Evolutionary conservation across 1,284 basidiomycete species (phyloP).

Genomic region (Ganoderma lucidum): DNA sequence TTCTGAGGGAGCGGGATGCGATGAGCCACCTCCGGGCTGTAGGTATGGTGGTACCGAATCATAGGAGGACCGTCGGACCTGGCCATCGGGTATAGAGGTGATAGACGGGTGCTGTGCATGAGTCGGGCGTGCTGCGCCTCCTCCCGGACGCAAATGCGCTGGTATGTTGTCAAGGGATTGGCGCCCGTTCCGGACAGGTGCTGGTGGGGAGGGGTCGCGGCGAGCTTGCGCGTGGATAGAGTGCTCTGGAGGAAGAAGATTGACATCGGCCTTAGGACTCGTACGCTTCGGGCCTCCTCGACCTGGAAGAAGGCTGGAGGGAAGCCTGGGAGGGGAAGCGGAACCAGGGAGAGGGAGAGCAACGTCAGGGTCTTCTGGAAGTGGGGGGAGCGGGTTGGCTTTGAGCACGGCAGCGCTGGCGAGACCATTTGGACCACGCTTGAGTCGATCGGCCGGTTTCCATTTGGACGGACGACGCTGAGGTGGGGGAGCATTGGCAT

Average conservation of each 20-base stretch:
- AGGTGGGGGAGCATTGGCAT: slow-evolving; percentile 62
- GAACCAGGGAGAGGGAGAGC: slow-evolving; percentile 20
- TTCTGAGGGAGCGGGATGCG: neutral
- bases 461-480: slow-evolving; percentile 56
- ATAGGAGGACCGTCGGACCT: slow-evolving; percentile 7
- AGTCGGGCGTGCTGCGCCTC: slow-evolving; percentile 10
- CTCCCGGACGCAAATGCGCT: slow-evolving; percentile 10
- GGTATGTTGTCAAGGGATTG: slow-evolving; percentile 20
- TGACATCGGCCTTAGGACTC: slow-evolving; percentile 34
- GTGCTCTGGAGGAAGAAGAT: slow-evolving; percentile 25
- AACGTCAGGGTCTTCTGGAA: slow-evolving; percentile 42
- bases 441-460: slow-evolving; percentile 51
- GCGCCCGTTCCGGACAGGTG: slow-evolving; percentile 15
- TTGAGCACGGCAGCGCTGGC: slow-evolving; percentile 12
- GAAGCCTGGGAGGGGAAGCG: slow-evolving; percentile 38
- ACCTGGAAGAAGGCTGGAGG: slow-evolving; percentile 54
- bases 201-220: slow-evolving; percentile 29
- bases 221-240: slow-evolving; percentile 23
- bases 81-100: slow-evolving; percentile 3
- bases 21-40: neutral
- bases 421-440: slow-evolving; percentile 30
- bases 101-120: neutral
- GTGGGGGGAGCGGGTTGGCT: slow-evolving; percentile 45
- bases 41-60: neutral
- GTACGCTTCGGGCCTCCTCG: slow-evolving; percentile 30